A percentile compares a stretch with the other conserved stretches of the same genome.
These are phyloP conservation scores for Cystobasidium slooffiae DNA, from an alignment of 1,284 basidiomycete species.

Conservation along the genomic window DNA sequence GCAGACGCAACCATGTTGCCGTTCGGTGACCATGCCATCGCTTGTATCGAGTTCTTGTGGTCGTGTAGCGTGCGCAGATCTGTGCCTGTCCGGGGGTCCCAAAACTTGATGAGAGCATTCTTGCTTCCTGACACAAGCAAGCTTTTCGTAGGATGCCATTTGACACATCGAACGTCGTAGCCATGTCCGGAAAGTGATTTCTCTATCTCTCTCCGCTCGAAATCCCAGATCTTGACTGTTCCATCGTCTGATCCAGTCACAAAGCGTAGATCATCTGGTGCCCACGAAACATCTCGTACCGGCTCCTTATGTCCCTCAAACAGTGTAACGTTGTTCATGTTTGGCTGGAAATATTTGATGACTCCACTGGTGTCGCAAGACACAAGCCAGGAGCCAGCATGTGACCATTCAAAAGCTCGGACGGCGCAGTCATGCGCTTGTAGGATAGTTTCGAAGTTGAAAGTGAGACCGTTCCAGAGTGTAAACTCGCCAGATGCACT, in stretches of 20 bases:
- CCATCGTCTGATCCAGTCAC: constrained; percentile 95
- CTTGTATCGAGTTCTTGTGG: constrained; percentile 89
- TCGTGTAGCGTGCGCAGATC: constrained; percentile 81
- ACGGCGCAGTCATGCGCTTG: constrained; percentile 91
- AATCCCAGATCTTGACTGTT: constrained; percentile 91
- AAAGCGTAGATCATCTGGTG: constrained; percentile 87
- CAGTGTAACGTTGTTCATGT: constrained; percentile 96
- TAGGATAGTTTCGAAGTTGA: constrained; percentile 99
- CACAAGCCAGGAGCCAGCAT: constrained; percentile 86
- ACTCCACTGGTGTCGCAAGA: constrained; percentile 91
- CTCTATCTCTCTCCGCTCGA: constrained; percentile 77
- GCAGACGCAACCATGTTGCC: constrained; percentile 92
- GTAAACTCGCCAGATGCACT: constrained; percentile 98
- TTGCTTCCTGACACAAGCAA: constrained; percentile 92
- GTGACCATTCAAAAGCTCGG: constrained; percentile 84
- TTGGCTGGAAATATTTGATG: constrained; percentile 98
- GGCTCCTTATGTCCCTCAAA: constrained; percentile 83
- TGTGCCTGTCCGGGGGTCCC: constrained; percentile 91
- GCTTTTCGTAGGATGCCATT: constrained; percentile 97
- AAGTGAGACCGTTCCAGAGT: constrained; percentile 97
- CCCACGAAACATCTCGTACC: constrained; percentile 86
- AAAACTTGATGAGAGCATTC: constrained; percentile 98
- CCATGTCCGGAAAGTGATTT: constrained; percentile 87
- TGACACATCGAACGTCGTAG: constrained; percentile 97
- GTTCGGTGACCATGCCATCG: constrained; percentile 87